Conservation (phyloP, 768 basidiomycete species). For the Agaricus bisporus region DNA sequence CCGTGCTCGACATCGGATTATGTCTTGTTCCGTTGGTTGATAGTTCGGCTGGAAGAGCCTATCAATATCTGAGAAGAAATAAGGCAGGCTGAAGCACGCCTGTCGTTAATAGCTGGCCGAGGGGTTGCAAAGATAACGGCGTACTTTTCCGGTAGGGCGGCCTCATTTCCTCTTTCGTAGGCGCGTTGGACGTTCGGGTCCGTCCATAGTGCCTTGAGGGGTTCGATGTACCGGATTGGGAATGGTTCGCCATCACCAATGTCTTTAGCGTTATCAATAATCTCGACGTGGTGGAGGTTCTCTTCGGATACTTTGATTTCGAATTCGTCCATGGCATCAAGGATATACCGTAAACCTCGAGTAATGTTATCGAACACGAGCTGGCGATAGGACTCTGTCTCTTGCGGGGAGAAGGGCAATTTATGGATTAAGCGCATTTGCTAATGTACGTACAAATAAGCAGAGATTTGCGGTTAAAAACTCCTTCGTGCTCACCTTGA, state of each 20-base stretch:
- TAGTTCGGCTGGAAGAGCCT: slow-evolving; percentile 73
- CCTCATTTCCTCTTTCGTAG: slow-evolving; percentile 83
- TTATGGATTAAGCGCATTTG: slow-evolving; percentile 98
- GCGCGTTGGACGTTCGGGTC: slow-evolving; percentile 72
- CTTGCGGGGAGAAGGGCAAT: slow-evolving; percentile 72
- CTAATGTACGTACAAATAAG: slow-evolving; percentile 26
- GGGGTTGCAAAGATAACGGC: slow-evolving; percentile 14
- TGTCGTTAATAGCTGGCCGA: background rate
- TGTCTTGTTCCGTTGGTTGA: slow-evolving; percentile 78
- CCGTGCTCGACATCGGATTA: slow-evolving; percentile 77
- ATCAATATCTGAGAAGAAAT: slow-evolving; percentile 77
- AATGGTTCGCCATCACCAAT: slow-evolving; percentile 78
- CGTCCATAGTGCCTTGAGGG: slow-evolving; percentile 68
- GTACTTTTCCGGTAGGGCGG: slow-evolving; percentile 87
- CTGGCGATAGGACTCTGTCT: slow-evolving; percentile 86
- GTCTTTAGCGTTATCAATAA: slow-evolving; percentile 65
- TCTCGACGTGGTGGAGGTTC: slow-evolving; percentile 49
- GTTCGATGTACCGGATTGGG: slow-evolving; percentile 59
- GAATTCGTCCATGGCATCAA: slow-evolving; percentile 90
- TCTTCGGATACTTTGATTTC: slow-evolving; percentile 64
- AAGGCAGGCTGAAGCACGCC: slow-evolving; percentile 41
- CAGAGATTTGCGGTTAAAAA: background rate
- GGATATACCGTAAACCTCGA: slow-evolving; percentile 72
- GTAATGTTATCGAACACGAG: slow-evolving; percentile 91
- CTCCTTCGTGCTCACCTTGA: slow-evolving; percentile 37